Conservation (phyloP, 108 stramenopile species). For the Mayamaea pseudoterrestris region DNA sequence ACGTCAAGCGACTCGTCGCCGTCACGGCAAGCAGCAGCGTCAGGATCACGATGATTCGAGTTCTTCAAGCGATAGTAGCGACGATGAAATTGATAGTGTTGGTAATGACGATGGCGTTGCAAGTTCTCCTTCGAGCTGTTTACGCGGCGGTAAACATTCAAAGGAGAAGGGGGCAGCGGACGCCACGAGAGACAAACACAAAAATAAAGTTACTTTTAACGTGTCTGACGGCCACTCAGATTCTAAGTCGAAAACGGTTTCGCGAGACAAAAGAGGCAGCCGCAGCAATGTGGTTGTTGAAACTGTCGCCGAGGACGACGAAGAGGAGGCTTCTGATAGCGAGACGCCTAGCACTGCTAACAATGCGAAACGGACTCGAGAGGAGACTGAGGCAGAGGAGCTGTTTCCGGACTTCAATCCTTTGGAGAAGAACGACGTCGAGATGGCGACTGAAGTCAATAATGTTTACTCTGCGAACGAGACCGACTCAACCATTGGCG, state of each 20-base stretch:
- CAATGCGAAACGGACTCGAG: background rate
- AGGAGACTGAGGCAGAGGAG: background rate
- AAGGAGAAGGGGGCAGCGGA: background rate
- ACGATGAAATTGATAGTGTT: no score
- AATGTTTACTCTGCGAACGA: background rate
- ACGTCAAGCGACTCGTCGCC: no score
- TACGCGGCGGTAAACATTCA: no score
- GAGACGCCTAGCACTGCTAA: background rate
- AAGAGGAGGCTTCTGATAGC: background rate
- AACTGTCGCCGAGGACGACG: background rate
- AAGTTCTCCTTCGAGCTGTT: no score
- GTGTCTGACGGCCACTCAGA: no score
- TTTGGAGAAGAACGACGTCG: background rate
- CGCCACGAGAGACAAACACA: no score
- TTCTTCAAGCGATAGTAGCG: no score
- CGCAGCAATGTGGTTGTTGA: background rate
- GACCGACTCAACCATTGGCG: background rate
- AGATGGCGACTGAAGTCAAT: background rate
- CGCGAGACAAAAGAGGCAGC: background rate
- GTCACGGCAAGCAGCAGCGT: no score
- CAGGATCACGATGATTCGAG: no score
- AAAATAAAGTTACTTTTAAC: no score
- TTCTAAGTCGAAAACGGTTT: no score
- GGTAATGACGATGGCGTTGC: no score
- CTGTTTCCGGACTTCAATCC: background rate